Evolutionary conservation across 75 land plant species (phyloP).

Genomic region (Ceratopteris richardii): DNA sequence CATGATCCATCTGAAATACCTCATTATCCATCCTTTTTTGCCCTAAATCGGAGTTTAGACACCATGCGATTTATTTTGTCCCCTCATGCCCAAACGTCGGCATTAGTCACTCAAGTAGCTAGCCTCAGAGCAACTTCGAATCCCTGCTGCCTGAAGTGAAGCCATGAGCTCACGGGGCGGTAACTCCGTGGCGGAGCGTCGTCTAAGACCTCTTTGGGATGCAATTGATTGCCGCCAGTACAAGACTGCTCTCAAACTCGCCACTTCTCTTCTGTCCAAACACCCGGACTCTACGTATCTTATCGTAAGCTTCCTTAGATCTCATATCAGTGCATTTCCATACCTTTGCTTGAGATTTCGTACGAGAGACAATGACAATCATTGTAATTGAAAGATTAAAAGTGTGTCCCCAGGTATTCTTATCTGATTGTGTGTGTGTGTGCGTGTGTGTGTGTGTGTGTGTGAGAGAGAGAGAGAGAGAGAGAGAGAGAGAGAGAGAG

Average conservation of each 20-base stretch:
- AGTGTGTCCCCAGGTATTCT: too few species aligned
- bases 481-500: constrained; percentile 8
- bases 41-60: too few species aligned
- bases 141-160: too few species aligned
- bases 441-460: too few species aligned
- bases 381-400: not conserved
- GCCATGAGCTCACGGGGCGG: too few species aligned
- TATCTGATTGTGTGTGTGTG: too few species aligned
- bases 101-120: too few species aligned
- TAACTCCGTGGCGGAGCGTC: constrained; percentile 67
- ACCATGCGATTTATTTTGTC: too few species aligned
- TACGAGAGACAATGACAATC: not conserved
- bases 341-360: not conserved
- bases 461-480: constrained; percentile 7
- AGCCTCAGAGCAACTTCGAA: too few species aligned
- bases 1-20: too few species aligned
- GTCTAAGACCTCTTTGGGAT: constrained; percentile 93
- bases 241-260: constrained; percentile 84
- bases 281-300: constrained; percentile 79
- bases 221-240: constrained; percentile 95
- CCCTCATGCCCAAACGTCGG: too few species aligned
- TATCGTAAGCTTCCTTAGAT: constrained; percentile 38
- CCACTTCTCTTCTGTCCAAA: constrained; percentile 50
- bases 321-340: not conserved
- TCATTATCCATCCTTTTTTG: too few species aligned